Percentiles rank a stretch among this genome's conserved stretches.
Conservation (phyloP, 192 early-diverging fungal genomes). For the Umbelopsis sp. region DNA sequence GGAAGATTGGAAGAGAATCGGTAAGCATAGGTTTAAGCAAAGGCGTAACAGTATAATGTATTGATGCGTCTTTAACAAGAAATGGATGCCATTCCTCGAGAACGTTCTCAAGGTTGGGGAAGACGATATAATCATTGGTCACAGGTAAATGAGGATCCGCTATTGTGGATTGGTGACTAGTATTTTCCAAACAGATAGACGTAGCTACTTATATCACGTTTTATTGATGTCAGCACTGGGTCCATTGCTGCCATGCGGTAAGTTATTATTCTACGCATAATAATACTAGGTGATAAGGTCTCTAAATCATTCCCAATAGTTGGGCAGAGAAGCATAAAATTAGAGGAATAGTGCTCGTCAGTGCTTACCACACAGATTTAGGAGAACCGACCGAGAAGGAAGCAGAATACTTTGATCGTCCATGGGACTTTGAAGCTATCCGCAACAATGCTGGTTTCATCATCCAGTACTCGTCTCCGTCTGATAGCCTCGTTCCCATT, state of each 20-base stretch:
- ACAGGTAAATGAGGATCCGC: background rate
- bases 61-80: background rate
- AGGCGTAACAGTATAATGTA: background rate
- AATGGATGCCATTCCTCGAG: slow-evolving; percentile 5
- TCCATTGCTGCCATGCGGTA: slow-evolving; percentile 8
- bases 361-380: slow-evolving; percentile 2
- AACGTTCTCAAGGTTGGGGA: background rate
- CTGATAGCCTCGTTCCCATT: slow-evolving; percentile 43
- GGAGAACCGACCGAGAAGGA: slow-evolving; percentile 5
- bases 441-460: background rate
- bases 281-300: background rate
- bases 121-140: slow-evolving; percentile 3
- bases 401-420: slow-evolving; percentile 1
- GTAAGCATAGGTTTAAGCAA: background rate
- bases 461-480: slow-evolving; percentile 21
- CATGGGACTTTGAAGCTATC: slow-evolving; percentile 1
- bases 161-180: no score
- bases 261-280: background rate
- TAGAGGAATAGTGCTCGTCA: background rate
- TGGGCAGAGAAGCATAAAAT: slow-evolving; percentile 3
- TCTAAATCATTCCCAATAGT: background rate
- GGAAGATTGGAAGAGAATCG: slow-evolving; percentile 10
- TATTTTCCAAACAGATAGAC: no score
- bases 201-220: background rate
- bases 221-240: background rate